Percentiles rank a stretch among this genome's conserved stretches.
These are phyloP conservation scores for Aspergillus intermedius DNA, from an alignment of 2,329 filamentous ascomycete genomes.

Conservation along the genomic window DNA sequence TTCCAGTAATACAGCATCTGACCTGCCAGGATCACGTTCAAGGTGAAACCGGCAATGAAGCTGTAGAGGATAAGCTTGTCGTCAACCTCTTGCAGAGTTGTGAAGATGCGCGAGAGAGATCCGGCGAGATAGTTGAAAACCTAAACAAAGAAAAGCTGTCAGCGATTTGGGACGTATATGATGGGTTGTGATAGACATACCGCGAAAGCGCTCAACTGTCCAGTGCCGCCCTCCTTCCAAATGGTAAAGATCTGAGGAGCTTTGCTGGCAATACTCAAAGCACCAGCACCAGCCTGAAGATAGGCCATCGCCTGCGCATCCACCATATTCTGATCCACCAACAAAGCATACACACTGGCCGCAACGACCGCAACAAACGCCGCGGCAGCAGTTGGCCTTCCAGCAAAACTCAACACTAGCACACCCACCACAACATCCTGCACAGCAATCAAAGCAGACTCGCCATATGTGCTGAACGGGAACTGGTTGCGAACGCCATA, in stretches of 20 bases:
- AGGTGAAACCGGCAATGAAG: constrained; percentile 81
- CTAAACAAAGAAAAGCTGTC: constrained; percentile 41
- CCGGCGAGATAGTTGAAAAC: constrained; percentile 97
- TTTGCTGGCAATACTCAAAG: constrained; percentile 82
- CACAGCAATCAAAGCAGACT: constrained; percentile 82
- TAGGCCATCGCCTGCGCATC: constrained; percentile 62
- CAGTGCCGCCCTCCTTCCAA: constrained; percentile 77
- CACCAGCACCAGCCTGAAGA: constrained; percentile 76
- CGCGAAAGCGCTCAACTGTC: constrained; percentile 92
- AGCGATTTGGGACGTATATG: not conserved
- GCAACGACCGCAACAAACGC: constrained; percentile 73
- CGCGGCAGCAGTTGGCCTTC: constrained; percentile 61
- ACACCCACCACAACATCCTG: constrained; percentile 89
- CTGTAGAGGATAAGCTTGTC: constrained; percentile 94
- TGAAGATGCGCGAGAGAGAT: constrained; percentile 91
- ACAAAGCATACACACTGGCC: constrained; percentile 61
- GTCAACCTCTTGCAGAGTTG: constrained; percentile 92
- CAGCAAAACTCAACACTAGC: constrained; percentile 77
- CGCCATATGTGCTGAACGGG: constrained; percentile 94
- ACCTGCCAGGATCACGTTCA: constrained; percentile 77
- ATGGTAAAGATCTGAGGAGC: constrained; percentile 87
- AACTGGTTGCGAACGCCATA: constrained; percentile 90
- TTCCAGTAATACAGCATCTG: constrained; percentile 99
- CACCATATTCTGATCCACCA: constrained; percentile 56
- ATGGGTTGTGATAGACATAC: constrained; percentile 49